phyloP scores from a whole-genome alignment of 2,329 filamentous ascomycete genomes.

The Bipolaris bicolor region DNA sequence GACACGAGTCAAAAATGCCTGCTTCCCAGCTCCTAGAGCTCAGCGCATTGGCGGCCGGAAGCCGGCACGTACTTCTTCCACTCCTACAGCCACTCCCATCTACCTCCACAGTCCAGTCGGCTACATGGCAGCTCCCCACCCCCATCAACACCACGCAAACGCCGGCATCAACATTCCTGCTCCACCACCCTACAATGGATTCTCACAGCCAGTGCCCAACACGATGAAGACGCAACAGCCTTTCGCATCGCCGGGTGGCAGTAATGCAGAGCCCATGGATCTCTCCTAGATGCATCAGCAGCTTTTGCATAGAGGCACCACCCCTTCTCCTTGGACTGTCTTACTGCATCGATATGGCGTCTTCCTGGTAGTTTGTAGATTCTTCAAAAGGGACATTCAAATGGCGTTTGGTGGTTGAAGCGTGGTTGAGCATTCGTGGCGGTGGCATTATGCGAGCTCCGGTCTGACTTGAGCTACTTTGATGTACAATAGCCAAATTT shows the following conservation, averaged over 20 bases:
- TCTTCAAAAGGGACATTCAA: background rate
- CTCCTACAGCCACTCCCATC: conserved; percentile 22
- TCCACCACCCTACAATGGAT: conserved; percentile 21
- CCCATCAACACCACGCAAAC: conserved; percentile 23
- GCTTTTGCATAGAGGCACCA: background rate
- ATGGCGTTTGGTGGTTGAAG: conserved; percentile 9
- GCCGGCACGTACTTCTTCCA: conserved; percentile 28
- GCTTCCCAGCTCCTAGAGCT: conserved; percentile 36
- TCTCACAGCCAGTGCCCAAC: conserved; percentile 10
- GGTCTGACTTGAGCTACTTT: background rate
- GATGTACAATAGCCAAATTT: conserved; percentile 4
- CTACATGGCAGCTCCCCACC: conserved; percentile 29
- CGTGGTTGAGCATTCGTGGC: background rate
- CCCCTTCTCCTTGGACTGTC: background rate
- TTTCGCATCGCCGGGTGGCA: conserved; percentile 5
- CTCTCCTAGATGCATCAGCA: conserved; percentile 6
- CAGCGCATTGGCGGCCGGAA: conserved; percentile 28
- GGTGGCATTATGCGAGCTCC: background rate
- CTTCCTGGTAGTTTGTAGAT: background rate
- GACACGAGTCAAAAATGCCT: conserved; percentile 45
- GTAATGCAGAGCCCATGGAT: conserved; percentile 14
- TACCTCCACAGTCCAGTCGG: conserved; percentile 28
- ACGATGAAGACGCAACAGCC: conserved; percentile 10
- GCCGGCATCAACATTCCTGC: conserved; percentile 30
- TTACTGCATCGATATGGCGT: conserved; percentile 17